A percentile compares a stretch with the other conserved stretches of the same genome.
Conservation (phyloP, 805 yeast genomes). For the Candida jianshihensis region DNA sequence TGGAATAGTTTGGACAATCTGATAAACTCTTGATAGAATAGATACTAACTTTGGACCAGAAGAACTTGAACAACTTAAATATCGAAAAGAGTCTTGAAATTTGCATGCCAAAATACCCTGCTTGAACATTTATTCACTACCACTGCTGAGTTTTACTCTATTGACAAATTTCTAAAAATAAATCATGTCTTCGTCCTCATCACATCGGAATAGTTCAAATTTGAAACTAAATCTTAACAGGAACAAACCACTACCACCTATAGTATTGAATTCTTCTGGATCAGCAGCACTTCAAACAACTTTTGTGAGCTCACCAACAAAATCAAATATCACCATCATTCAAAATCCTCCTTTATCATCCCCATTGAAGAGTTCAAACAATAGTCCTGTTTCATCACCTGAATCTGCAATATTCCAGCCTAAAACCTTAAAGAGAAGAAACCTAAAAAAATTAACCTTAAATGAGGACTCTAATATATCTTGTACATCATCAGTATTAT, state of each 20-base stretch:
- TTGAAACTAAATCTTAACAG: conserved; percentile 18
- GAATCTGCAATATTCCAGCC: conserved; percentile 25
- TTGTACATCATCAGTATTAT: conserved; percentile 7
- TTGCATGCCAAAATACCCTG: no score
- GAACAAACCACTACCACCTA: conserved; percentile 24
- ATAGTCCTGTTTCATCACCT: not conserved
- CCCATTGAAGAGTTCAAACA: no score
- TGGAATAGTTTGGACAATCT: no score
- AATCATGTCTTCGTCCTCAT: conserved; percentile 1
- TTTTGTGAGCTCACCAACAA: not conserved
- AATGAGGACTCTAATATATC: conserved; percentile 11
- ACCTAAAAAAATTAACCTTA: conserved; percentile 50
- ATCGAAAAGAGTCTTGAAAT: no score
- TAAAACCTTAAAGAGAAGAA: conserved; percentile 48
- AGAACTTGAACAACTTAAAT: no score
- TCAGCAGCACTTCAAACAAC: conserved; percentile 1
- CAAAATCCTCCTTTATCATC: not conserved
- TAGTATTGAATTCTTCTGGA: conserved; percentile 10
- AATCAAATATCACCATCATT: not conserved
- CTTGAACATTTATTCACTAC: no score
- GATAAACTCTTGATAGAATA: no score
- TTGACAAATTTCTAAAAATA: no score
- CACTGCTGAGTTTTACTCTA: not conserved
- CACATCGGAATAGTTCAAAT: conserved; percentile 21
- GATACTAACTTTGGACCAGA: no score